Evolutionary conservation across 2,329 filamentous ascomycete genomes (phyloP).

Genomic region (Bertia moriformis): DNA sequence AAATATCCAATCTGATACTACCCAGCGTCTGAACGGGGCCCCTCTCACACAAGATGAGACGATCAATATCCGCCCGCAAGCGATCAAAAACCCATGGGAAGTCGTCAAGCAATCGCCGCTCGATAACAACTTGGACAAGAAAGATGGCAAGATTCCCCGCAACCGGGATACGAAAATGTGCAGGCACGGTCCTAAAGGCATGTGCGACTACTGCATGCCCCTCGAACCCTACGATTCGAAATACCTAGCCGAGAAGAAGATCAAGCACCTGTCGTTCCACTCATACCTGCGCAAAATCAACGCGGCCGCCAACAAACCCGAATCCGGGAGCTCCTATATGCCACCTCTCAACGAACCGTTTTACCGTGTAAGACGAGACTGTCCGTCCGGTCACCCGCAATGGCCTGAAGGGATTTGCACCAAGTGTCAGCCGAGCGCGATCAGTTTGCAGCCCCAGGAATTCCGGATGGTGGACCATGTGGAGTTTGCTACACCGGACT

Average conservation of each 20-base stretch:
- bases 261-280: conserved; percentile 96
- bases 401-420: conserved; percentile 97
- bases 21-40: conserved; percentile 56
- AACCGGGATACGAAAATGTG: conserved; percentile 65
- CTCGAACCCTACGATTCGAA: conserved; percentile 82
- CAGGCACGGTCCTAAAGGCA: conserved; percentile 86
- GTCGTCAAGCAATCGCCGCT: conserved; percentile 73
- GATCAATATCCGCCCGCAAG: conserved; percentile 32
- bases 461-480: conserved; percentile 98
- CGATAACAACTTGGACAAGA: conserved; percentile 73
- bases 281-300: conserved; percentile 90
- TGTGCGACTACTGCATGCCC: conserved; percentile 99
- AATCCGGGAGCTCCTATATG: conserved; percentile 87
- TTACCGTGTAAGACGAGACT: conserved; percentile 76
- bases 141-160: conserved; percentile 76
- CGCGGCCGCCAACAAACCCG: conserved; percentile 87
- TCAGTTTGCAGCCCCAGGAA: conserved; percentile 80
- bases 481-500: conserved; percentile 72
- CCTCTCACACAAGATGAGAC: conserved; percentile 42
- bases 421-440: conserved; percentile 94
- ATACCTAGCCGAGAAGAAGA: conserved; percentile 88
- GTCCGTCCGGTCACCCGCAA: conserved; percentile 78
- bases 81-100: conserved; percentile 71
- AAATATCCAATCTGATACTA: conserved; percentile 65
- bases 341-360: conserved; percentile 86